Evolutionary conservation across 805 yeast species (phyloP).

Genomic region (Cyberlindnera galapagoensis): DNA sequence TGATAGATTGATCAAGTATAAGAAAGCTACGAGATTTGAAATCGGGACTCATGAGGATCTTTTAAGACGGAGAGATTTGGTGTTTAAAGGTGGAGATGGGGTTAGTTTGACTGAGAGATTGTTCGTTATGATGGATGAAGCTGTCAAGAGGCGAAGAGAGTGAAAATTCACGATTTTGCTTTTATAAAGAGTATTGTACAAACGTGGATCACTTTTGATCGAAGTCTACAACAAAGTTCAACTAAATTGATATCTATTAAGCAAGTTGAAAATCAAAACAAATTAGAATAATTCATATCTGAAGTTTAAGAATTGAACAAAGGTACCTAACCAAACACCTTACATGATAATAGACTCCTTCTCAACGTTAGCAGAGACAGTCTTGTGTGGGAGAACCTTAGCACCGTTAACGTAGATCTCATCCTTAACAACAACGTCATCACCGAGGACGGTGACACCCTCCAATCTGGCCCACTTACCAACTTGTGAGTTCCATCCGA

Average conservation of each 20-base stretch:
- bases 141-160: conserved; percentile 2
- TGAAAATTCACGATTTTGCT: too few species aligned
- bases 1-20: conserved; percentile 4
- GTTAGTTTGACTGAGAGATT: conserved; percentile 9
- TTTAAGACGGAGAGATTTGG: conserved; percentile 6
- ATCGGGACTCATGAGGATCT: conserved; percentile 10
- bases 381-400: conserved; percentile 97
- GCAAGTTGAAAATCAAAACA: too few species aligned
- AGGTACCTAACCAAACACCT: conserved; percentile 13
- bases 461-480: conserved; percentile 99
- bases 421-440: conserved; percentile 96
- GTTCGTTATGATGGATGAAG: conserved; percentile 8
- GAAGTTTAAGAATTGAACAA: conserved; percentile 1
- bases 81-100: conserved; percentile 5
- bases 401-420: conserved; percentile 99
- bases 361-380: conserved; percentile 94
- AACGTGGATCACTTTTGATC: too few species aligned
- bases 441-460: conserved; percentile 97
- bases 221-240: too few species aligned
- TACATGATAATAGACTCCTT: conserved; percentile 97
- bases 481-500: conserved; percentile 98
- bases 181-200: too few species aligned
- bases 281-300: neutral
- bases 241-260: too few species aligned
- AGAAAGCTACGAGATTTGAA: conserved; percentile 6